A percentile compares a stretch with the other conserved stretches of the same genome.
Evolutionary conservation across 2,329 filamentous ascomycete species (phyloP).

Genomic region (Colletotrichum eremochloae): DNA sequence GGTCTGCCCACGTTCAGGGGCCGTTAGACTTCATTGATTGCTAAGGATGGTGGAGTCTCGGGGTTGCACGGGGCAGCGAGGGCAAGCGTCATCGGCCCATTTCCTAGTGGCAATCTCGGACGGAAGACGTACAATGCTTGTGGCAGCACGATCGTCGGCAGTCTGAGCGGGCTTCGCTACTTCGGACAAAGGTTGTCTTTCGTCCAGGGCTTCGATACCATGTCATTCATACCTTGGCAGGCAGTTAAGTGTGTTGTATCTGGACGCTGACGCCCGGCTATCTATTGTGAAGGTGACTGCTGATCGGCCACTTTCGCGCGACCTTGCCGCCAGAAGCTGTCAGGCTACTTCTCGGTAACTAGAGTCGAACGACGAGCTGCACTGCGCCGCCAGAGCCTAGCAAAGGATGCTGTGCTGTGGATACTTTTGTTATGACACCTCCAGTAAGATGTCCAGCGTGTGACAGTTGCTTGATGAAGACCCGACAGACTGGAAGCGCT

Average conservation of each 20-base stretch:
- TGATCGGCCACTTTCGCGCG: constrained; percentile 20
- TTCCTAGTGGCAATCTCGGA: constrained; percentile 37
- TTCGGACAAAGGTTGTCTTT: constrained; percentile 7
- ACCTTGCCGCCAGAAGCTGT: constrained; percentile 19
- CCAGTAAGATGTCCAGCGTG: constrained; percentile 17
- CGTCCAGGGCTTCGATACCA: constrained; percentile 4
- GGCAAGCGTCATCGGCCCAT: constrained; percentile 41
- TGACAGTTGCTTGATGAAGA: constrained; percentile 18
- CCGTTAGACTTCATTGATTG: constrained; percentile 36
- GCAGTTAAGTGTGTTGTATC: background rate
- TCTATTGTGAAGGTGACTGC: background rate
- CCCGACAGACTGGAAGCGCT: constrained; percentile 51
- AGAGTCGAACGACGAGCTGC: constrained; percentile 1
- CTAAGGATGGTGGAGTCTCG: constrained; percentile 33
- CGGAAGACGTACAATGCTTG: constrained; percentile 16
- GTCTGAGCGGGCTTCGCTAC: constrained; percentile 22
- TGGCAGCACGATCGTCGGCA: constrained; percentile 25
- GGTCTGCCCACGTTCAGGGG: constrained; percentile 25
- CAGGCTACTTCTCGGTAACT: background rate
- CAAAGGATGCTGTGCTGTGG: constrained; percentile 7
- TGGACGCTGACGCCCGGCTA: background rate
- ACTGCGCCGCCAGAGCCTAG: background rate
- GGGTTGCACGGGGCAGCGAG: constrained; percentile 37
- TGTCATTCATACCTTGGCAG: constrained; percentile 20
- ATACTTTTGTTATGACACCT: constrained; percentile 10